Base-by-base conservation (phyloP, 1,139 yeast genomes). In the Pichia sp. region DNA sequence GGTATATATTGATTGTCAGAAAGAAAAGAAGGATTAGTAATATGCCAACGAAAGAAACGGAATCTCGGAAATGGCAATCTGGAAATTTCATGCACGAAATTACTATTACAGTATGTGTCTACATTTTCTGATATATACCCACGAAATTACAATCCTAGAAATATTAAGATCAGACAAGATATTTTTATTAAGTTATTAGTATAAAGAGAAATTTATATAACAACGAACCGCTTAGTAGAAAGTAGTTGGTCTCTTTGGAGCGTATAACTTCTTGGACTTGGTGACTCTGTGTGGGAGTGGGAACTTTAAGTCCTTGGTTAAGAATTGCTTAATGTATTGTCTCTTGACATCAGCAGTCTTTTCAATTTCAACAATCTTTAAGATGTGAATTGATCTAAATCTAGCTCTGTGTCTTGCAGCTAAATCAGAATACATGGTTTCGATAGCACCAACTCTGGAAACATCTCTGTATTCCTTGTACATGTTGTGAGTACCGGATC, bases 351-450 rank as follows among this genome's bases (percentile, higher is more conserved):
- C 98, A 55, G 85, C 95, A 61, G 93, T 80, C 83, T 87, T 89
- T 74, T 83, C 95, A 66, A 91, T 81, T 78, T 91, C 97, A 69
- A 89, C 97, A 70, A 91, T 97, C 88, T 91, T 91, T 70, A 83
- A 80, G 72, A 83, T 87, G 87, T 91, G 98, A 74, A 91, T 86
- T 62, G 91, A 83, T 84, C 98, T 87, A 81, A 91, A 91, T 81
- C 99, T 88, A 68, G 98, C 93, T 84, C 98, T 88, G 95, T 91
- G 99, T 79, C 98, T 91, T 62, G 98, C 97, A 74, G 99, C 99
- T 83, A 91, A 85, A 75, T 93, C 98, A 74, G 86, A 91, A 93
- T 91, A 91, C 83, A 91, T 84, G 70, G 94, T 79, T 73, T 86
- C 95, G 68, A 91, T 97, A 63, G 98, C 98, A 72, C 88, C 95